These are phyloP conservation scores for Syncephalastrum monosporum DNA, from an alignment of 371 early-diverging fungal genomes.

Conservation along the genomic window DNA sequence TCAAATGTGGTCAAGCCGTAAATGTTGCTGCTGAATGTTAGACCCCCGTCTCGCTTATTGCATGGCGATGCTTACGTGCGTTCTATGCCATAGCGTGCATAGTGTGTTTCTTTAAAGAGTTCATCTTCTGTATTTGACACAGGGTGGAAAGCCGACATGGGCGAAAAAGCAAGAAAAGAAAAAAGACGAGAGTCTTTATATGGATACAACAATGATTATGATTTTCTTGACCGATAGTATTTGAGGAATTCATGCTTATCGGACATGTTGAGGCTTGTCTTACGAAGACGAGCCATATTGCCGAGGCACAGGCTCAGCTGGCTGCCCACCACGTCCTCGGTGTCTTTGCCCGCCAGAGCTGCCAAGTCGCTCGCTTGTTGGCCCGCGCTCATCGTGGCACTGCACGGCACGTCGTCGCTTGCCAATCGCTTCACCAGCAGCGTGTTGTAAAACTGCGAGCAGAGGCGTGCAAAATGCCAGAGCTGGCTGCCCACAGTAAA, in stretches of 20 bases:
- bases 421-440: conserved; percentile 57
- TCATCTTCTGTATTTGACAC: conserved; percentile 8
- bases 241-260: conserved; percentile 83
- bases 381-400: conserved; percentile 22
- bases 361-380: conserved; percentile 32
- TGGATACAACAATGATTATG: no score
- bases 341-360: conserved; percentile 21
- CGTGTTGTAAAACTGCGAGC: conserved; percentile 62
- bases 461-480: conserved; percentile 59
- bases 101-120: conserved; percentile 47
- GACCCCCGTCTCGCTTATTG: neutral
- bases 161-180: no score
- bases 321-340: conserved; percentile 59
- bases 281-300: conserved; percentile 70
- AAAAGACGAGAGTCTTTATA: no score
- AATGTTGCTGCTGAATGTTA: conserved; percentile 33
- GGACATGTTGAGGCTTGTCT: conserved; percentile 64
- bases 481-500: conserved; percentile 63
- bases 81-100: conserved; percentile 46
- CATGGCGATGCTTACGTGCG: conserved; percentile 36
- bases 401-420: conserved; percentile 49
- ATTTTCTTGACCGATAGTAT: conserved; percentile 63
- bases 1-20: conserved; percentile 39
- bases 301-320: conserved; percentile 60
- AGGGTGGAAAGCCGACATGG: no score